Base-by-base conservation (phyloP, 2,329 filamentous ascomycete species). In the Aspergillus sclerotialis region DNA sequence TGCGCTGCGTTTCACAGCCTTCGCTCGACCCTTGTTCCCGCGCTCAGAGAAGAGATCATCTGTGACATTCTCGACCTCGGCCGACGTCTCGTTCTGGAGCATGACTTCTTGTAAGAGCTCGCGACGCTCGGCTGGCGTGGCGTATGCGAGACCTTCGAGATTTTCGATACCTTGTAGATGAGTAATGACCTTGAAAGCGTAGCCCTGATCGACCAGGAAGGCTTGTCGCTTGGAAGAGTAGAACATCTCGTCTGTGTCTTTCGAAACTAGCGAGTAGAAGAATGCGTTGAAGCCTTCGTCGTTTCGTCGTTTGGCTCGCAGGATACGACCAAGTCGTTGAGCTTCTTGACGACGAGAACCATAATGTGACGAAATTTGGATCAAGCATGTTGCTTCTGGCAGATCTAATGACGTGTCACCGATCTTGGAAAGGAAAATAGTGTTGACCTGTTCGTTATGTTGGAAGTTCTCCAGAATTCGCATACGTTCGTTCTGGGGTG, bases 221-320 rank as follows among this genome's bases (percentile, higher is more conserved):
- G 92, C 90, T 62, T 98, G 92, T 7, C 92, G 78, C 63, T 95
- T 96, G 4, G 88, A 89, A 0, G 90, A 95, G 61, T 94, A 98
- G 57, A 81, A 92, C 90, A 98, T 96, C 60, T 98, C 92, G 42
- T 89, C 82, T 0, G 92, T 98, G 56, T 98, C 92, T 60, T 96
- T 96, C 5, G 86, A 94, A 3, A 98, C 92, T 1, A 98, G 75
- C 0, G 87, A 94, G 65, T 98, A 98, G 69, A 98, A 98, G 63
- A 96, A 98, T 0, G 92, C 92, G 56, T 98, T 98, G 63, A 98
- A 98, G 6, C 92, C 92, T 60, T 96, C 92, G 49, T 98, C 92
- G 50, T 95, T 96, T 57, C 92, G 77, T 12, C 92, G 79, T 65
- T 98, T 98, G 10, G 92, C 92, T 63, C 92, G 78, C 3, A 98